A percentile compares a stretch with the other conserved stretches of the same genome.
Evolutionary conservation across 1,284 basidiomycete genomes (phyloP).

Genomic region (Austroboletus novae-zelandiae): DNA sequence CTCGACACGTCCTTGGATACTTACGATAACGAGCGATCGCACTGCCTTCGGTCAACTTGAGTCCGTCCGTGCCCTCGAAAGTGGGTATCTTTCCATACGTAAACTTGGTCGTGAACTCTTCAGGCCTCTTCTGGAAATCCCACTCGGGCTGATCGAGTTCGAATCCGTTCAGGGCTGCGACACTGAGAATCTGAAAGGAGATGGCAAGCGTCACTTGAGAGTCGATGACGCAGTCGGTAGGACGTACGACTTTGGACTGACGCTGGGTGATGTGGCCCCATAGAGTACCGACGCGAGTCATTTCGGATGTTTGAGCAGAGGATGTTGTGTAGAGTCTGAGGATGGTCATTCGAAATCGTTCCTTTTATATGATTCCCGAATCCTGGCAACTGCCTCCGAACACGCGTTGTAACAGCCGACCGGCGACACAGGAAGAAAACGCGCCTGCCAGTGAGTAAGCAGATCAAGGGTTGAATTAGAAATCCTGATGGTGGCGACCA

Average conservation of each 20-base stretch:
- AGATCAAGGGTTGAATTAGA: too few relatives aligned
- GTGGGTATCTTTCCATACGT: slow-evolving; percentile 38
- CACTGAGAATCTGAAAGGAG: background rate
- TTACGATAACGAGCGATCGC: background rate
- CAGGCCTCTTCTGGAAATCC: background rate
- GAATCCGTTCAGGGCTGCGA: background rate
- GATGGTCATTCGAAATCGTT: too few relatives aligned
- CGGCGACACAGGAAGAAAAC: too few relatives aligned
- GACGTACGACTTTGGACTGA: background rate
- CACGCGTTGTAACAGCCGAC: too few relatives aligned
- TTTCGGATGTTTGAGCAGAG: slow-evolving; percentile 1
- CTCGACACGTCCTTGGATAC: background rate
- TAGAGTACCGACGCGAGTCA: slow-evolving; percentile 19
- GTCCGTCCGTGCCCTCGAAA: slow-evolving; percentile 50
- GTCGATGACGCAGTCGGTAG: background rate
- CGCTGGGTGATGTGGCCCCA: slow-evolving; percentile 1
- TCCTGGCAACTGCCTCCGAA: too few relatives aligned
- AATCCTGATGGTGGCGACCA: too few relatives aligned
- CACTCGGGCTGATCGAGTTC: slow-evolving; percentile 11
- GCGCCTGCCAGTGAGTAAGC: too few relatives aligned
- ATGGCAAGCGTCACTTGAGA: background rate
- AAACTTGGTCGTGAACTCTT: background rate
- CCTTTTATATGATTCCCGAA: too few relatives aligned
- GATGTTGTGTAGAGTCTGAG: too few relatives aligned
- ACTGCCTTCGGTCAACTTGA: slow-evolving; percentile 46